These are phyloP conservation scores for Pittosporum tobira DNA, from an alignment of 129 eudicot genomes.

Conservation along the genomic window DNA sequence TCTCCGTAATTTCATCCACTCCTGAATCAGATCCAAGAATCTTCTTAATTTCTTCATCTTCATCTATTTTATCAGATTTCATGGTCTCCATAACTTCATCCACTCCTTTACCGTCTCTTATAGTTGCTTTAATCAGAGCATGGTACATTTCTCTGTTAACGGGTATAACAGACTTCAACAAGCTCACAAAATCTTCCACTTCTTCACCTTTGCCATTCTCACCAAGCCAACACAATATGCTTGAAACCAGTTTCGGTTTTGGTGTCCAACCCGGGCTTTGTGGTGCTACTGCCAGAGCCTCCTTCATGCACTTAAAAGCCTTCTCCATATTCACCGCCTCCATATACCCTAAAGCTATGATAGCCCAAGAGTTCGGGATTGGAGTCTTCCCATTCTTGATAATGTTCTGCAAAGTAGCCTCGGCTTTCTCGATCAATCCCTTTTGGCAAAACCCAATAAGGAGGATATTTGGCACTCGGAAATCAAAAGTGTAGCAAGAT, in stretches of 20 bases:
- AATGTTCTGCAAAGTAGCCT: slow-evolving; percentile 19
- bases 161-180: slow-evolving; percentile 19
- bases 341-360: slow-evolving; percentile 26
- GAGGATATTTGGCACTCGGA: slow-evolving; percentile 35
- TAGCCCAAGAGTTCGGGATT: slow-evolving; percentile 34
- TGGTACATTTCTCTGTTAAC: slow-evolving; percentile 26
- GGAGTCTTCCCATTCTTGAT: slow-evolving; percentile 28
- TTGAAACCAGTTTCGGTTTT: slow-evolving; percentile 18
- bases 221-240: slow-evolving; percentile 30
- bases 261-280: slow-evolving; percentile 32
- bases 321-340: slow-evolving; percentile 23
- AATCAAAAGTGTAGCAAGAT: slow-evolving; percentile 27
- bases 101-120: slow-evolving; percentile 21
- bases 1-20: slow-evolving; percentile 14
- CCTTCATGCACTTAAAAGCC: slow-evolving; percentile 34
- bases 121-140: slow-evolving; percentile 21
- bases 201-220: slow-evolving; percentile 19
- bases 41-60: slow-evolving; percentile 24
- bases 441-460: slow-evolving; percentile 28
- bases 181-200: slow-evolving; percentile 30
- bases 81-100: slow-evolving; percentile 20
- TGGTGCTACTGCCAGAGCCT: slow-evolving; percentile 25
- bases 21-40: slow-evolving; percentile 13
- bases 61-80: slow-evolving; percentile 28
- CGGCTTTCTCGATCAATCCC: slow-evolving; percentile 27